Percentiles rank a stretch among this genome's conserved stretches.
These are phyloP conservation scores for Dactylellina haptotyla DNA, from an alignment of 2,329 filamentous ascomycete species.

Conservation along the genomic window DNA sequence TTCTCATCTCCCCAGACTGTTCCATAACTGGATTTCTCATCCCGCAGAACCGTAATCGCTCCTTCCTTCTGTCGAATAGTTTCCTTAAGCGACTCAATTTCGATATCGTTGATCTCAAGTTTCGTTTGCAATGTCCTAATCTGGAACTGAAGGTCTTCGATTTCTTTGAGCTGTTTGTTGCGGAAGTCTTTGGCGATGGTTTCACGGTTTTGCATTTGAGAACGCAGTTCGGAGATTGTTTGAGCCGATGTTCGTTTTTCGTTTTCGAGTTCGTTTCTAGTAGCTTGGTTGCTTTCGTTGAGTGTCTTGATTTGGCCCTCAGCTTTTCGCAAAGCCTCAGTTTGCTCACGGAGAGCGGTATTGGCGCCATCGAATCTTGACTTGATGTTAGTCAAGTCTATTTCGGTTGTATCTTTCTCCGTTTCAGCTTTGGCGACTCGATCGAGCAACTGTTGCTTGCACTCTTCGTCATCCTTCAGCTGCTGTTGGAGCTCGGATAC, in stretches of 20 bases:
- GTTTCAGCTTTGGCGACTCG: conserved; percentile 44
- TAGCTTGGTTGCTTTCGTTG: conserved; percentile 8
- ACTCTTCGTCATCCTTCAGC: conserved; percentile 43
- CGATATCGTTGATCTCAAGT: conserved; percentile 41
- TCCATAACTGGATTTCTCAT: conserved; percentile 26
- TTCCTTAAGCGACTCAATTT: conserved; percentile 47
- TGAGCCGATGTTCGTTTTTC: conserved; percentile 18
- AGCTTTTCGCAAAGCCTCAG: conserved; percentile 15
- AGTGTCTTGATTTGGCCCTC: conserved; percentile 35
- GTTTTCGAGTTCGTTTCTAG: conserved; percentile 15
- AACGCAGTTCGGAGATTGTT: conserved; percentile 26
- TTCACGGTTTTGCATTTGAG: conserved; percentile 38
- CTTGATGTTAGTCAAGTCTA: conserved; percentile 5
- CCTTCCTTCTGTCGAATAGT: conserved; percentile 30
- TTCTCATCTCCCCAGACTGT: conserved; percentile 34
- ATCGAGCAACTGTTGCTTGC: conserved; percentile 45
- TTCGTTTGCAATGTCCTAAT: conserved; percentile 40
- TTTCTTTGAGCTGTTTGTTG: conserved; percentile 24
- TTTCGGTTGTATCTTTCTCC: conserved; percentile 27
- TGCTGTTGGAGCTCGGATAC: conserved; percentile 46
- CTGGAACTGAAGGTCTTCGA: conserved; percentile 39
- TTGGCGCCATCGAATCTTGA: conserved; percentile 28
- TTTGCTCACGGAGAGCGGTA: conserved; percentile 9
- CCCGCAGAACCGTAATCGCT: conserved; percentile 16
- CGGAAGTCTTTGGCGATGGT: conserved; percentile 27